Evolutionary conservation across 2,329 filamentous ascomycete genomes (phyloP).

Genomic region (Fusarium continuum): DNA sequence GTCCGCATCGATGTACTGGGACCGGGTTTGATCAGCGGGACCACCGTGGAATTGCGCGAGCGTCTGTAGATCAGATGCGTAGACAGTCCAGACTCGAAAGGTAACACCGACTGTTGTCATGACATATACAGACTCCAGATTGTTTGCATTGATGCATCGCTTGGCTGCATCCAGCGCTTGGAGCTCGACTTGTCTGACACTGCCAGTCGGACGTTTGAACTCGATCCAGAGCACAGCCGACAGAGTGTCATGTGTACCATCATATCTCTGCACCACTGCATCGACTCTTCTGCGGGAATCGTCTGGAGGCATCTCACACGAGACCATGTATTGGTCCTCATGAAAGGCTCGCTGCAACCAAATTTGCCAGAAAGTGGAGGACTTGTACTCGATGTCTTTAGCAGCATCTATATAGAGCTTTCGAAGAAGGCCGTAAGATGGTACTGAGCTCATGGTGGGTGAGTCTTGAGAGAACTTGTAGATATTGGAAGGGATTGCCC

Average conservation of each 20-base stretch:
- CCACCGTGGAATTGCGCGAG: no score
- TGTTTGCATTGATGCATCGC: background rate
- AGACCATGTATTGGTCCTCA: background rate
- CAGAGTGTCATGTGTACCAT: background rate
- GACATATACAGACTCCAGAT: slow-evolving; percentile 1
- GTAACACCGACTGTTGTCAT: no score
- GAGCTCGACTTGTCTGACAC: background rate
- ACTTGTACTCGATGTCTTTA: background rate
- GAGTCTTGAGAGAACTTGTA: no score
- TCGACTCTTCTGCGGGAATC: background rate
- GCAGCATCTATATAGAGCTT: background rate
- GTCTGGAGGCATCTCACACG: background rate
- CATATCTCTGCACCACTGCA: background rate
- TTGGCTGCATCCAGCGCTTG: slow-evolving; percentile 6
- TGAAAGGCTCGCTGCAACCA: background rate
- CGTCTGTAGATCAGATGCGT: no score
- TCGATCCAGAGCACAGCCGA: background rate
- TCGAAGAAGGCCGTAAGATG: background rate
- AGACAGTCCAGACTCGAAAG: no score
- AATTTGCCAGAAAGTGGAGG: background rate
- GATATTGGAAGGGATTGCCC: no score
- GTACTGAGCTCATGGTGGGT: no score
- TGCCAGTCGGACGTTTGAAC: background rate
- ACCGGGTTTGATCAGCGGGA: no score
- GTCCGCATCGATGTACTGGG: no score